Evolutionary conservation across 192 early-diverging fungal genomes (phyloP), one percentile per base, ranked within the genome.

Genomic region (Helicostylum pulchrum): DNA sequence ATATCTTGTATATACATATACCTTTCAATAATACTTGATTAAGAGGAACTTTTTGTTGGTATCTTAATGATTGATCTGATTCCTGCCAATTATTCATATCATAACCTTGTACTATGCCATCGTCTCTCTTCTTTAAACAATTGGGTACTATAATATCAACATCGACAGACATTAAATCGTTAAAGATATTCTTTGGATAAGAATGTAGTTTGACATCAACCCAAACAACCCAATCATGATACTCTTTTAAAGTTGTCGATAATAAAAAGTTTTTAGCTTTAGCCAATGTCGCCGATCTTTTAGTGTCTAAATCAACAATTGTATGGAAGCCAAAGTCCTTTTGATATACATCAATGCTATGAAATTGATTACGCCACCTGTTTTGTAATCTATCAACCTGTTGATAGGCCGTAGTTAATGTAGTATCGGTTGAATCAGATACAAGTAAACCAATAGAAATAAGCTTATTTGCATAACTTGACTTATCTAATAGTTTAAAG

Each of bases 81-180:
- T 90, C 88, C 26, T 79, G 71, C 83, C 83, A 90, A 53, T 86
- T 87, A 49, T 87, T 87, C 54, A 77, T 81, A 52, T 90, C 88
- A 61, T 87, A 87, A 0, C 62, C 81, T 36, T 67, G 65, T 43
- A 74, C 65, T 5, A 61, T 45, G 39, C 62, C 67, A 23, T 68
- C 66, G 0, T 52, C 44, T 26, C 47, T 57, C 15, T 53, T 39
- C n/a, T 68, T 15, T 21, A 74, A 62, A 42, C 72, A 76, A 23
- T 86, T 87, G n/a, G 88, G 86, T 8, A 78, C 86, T 19, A 90
- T 75, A 20, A 90, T 77, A 56, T 90, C 88, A 23, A 77, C 81
- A 67, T 87, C 72, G 26, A 78, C 65, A 0, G 65, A 56, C 76
- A 88, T 87, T 61, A 90, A 71, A 32, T 84, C 79, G 14, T 70